Conservation (phyloP, 306 rosid genomes). For the Trifolium repens region DNA sequence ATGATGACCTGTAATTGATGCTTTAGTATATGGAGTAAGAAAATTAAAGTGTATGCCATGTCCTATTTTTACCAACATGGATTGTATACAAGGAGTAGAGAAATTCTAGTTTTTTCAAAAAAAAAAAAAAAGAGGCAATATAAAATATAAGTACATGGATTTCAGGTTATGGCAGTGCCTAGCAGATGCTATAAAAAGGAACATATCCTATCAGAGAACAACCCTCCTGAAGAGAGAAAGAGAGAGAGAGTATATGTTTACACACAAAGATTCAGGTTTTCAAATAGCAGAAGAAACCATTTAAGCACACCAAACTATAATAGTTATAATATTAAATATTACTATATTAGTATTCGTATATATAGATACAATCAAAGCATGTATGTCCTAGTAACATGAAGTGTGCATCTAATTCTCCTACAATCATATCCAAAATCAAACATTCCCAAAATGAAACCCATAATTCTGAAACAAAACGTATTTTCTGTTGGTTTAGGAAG, state of each 20-base stretch:
- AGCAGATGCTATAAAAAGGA: neutral
- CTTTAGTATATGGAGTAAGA: constrained; percentile 15
- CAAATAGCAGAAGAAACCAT: constrained; percentile 11
- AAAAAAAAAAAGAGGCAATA: neutral
- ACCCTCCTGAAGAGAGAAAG: neutral
- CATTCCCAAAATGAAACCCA: constrained; percentile 12
- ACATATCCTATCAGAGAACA: neutral
- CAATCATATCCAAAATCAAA: constrained; percentile 10
- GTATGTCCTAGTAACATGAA: neutral
- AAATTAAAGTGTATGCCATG: constrained; percentile 5
- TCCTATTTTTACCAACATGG: neutral
- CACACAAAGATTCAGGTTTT: neutral
- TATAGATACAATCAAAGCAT: constrained; percentile 1
- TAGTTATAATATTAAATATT: neutral
- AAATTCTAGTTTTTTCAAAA: neutral
- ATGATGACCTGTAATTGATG: neutral
- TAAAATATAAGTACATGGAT: neutral
- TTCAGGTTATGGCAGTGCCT: neutral
- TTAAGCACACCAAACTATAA: constrained; percentile 5
- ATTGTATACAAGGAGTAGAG: neutral
- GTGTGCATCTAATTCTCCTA: neutral
- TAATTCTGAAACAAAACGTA: neutral
- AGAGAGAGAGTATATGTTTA: neutral
- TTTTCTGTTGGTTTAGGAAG: constrained; percentile 17
- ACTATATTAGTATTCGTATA: neutral